A percentile compares a stretch with the other conserved stretches of the same genome.
Evolutionary conservation across 2,329 filamentous ascomycete species (phyloP).

Genomic region (Penicillium sp.): DNA sequence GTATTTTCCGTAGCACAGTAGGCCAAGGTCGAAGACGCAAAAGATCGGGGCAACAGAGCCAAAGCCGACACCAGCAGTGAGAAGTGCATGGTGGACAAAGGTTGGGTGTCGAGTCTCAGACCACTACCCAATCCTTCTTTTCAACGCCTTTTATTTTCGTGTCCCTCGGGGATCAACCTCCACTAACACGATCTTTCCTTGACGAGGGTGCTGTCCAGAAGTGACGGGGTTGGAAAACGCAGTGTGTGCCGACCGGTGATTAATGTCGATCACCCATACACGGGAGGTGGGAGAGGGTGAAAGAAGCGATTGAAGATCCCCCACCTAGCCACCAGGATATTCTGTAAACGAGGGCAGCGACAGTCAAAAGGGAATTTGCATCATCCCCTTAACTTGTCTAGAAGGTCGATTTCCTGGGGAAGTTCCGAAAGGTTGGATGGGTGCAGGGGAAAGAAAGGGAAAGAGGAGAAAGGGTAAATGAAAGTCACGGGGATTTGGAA

Average conservation of each 20-base stretch:
- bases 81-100: slow-evolving; percentile 21
- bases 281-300: background rate
- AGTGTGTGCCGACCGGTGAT: slow-evolving; percentile 13
- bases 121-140: background rate
- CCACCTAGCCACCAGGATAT: slow-evolving; percentile 8
- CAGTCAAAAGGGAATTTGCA: slow-evolving; percentile 1
- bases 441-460: slow-evolving; percentile 7
- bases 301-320: slow-evolving; percentile 8
- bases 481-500: slow-evolving; percentile 15
- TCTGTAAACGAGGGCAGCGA: background rate
- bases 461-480: slow-evolving; percentile 13
- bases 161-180: background rate
- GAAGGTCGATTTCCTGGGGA: background rate
- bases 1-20: slow-evolving; percentile 50
- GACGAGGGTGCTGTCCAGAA: background rate
- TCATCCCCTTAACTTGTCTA: slow-evolving; percentile 1
- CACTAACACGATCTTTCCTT: background rate
- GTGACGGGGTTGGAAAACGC: slow-evolving; percentile 2
- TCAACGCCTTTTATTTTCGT: background rate
- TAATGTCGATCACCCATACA: slow-evolving; percentile 12
- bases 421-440: background rate
- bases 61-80: slow-evolving; percentile 21
- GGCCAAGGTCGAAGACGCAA: slow-evolving; percentile 24
- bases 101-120: background rate
- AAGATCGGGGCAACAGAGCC: slow-evolving; percentile 28